These are phyloP conservation scores for Stipa capillata DNA, from an alignment of 176 grass and related monocot genomes.

Conservation along the genomic window DNA sequence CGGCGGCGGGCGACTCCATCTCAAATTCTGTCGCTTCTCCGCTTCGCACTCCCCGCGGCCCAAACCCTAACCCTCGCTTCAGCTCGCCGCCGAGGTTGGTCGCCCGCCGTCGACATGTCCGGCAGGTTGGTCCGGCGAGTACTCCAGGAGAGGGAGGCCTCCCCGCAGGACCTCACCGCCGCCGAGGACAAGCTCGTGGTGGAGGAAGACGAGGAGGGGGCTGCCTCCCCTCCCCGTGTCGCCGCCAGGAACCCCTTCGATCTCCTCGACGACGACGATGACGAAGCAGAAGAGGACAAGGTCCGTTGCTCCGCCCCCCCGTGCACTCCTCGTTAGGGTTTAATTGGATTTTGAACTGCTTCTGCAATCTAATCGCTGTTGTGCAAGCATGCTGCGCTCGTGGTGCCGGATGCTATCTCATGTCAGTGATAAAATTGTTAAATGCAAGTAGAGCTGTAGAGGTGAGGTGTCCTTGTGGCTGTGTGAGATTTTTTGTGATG, in stretches of 20 bases:
- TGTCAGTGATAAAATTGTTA: not conserved
- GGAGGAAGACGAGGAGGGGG: slow-evolving; percentile 20
- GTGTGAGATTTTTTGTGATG: not conserved
- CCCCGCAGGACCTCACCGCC: slow-evolving; percentile 22
- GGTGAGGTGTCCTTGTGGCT: not conserved
- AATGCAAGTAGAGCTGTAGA: not conserved
- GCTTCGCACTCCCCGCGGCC: not conserved
- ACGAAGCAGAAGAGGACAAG: slow-evolving; percentile 26
- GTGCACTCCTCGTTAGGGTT: not conserved
- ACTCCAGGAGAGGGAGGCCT: slow-evolving; percentile 63
- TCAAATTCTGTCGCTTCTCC: not conserved
- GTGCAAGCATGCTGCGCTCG: not conserved
- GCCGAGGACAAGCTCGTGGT: slow-evolving; percentile 17
- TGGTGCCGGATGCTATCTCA: not conserved
- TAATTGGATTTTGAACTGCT: not conserved
- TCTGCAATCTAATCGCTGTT: not conserved
- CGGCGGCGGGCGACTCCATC: slow-evolving; percentile 25
- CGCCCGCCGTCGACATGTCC: slow-evolving; percentile 69
- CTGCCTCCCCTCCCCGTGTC: slow-evolving; percentile 7
- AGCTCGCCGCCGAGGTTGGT: not conserved
- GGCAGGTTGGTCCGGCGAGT: slow-evolving; percentile 61
- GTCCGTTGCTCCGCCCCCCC: slow-evolving; percentile 14
- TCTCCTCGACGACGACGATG: slow-evolving; percentile 58
- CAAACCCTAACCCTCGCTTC: slow-evolving; percentile 41
- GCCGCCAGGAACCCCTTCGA: slow-evolving; percentile 69